A percentile compares a stretch with the other conserved stretches of the same genome.
These are phyloP conservation scores for Yamadazyma sp. DNA, from an alignment of 1,139 yeast genomes.

Conservation along the genomic window DNA sequence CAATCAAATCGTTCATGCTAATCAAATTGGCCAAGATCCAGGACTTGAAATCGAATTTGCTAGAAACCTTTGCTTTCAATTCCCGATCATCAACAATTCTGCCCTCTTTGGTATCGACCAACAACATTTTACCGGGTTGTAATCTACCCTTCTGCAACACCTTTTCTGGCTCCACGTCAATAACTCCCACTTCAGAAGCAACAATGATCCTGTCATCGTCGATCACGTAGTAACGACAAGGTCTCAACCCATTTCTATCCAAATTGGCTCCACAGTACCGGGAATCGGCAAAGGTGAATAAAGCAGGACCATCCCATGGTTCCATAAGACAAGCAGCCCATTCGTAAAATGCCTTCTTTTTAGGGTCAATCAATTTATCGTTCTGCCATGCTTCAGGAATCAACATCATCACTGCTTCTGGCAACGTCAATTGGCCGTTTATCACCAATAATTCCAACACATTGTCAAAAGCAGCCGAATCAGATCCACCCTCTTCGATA, in stretches of 20 bases:
- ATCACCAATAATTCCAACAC: constrained; percentile 89
- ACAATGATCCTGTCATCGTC: constrained; percentile 95
- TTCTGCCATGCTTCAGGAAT: constrained; percentile 99
- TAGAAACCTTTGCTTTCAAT: constrained; percentile 78
- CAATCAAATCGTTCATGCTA: constrained; percentile 71
- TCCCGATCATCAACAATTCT: constrained; percentile 91
- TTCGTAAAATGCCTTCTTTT: constrained; percentile 91
- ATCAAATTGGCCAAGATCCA: constrained; percentile 90
- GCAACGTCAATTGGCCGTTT: constrained; percentile 88
- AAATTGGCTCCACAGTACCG: constrained; percentile 97
- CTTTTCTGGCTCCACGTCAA: constrained; percentile 80
- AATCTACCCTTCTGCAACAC: constrained; percentile 89
- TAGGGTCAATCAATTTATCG: constrained; percentile 81
- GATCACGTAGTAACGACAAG: constrained; percentile 95
- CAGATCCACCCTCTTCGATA: constrained; percentile 98
- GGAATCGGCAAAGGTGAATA: constrained; percentile 95
- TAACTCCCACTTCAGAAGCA: constrained; percentile 98
- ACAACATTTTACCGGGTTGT: constrained; percentile 94
- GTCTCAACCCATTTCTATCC: constrained; percentile 96
- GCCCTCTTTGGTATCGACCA: constrained; percentile 92
- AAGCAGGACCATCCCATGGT: constrained; percentile 99
- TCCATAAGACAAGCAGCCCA: constrained; percentile 99
- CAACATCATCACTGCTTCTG: constrained; percentile 96
- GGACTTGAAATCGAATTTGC: constrained; percentile 85
- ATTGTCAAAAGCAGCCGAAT: constrained; percentile 97